Evolutionary conservation across 305 asterid species (phyloP).

Genomic region (Fraxinus sp.): DNA sequence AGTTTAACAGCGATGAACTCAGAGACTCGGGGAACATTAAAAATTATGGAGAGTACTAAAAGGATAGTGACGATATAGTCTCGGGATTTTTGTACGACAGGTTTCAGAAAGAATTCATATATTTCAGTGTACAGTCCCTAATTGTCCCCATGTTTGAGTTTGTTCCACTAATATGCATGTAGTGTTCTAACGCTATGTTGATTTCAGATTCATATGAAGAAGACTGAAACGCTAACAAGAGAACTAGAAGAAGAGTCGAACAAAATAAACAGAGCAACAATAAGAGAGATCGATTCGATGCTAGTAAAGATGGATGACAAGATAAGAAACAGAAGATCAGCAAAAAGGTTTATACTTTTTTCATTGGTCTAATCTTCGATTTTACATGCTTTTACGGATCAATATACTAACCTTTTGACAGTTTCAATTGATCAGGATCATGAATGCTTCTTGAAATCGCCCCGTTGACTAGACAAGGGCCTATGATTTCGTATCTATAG

Average conservation of each 20-base stretch:
- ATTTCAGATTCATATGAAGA: slow-evolving; percentile 60
- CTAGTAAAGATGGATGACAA: slow-evolving; percentile 36
- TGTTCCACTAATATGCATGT: slow-evolving; percentile 1
- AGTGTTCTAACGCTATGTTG: neutral
- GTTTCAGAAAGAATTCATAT: slow-evolving; percentile 82
- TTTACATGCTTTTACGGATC: neutral
- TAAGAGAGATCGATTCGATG: slow-evolving; percentile 31
- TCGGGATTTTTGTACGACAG: slow-evolving; percentile 77
- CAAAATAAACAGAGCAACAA: slow-evolving; percentile 64
- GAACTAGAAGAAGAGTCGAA: slow-evolving; percentile 65
- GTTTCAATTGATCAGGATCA: slow-evolving; percentile 38
- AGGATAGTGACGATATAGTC: slow-evolving; percentile 55
- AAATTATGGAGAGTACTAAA: slow-evolving; percentile 32
- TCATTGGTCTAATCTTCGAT: neutral
- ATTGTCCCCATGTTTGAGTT: neutral
- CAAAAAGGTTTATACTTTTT: slow-evolving; percentile 44
- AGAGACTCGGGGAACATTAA: slow-evolving; percentile 29
- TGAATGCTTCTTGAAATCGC: slow-evolving; percentile 29
- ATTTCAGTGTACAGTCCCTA: slow-evolving; percentile 48
- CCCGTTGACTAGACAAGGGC: slow-evolving; percentile 14
- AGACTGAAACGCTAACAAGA: slow-evolving; percentile 56
- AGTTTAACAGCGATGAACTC: slow-evolving; percentile 22
- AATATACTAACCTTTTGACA: slow-evolving; percentile 8
- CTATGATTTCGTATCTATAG: slow-evolving; percentile 21
- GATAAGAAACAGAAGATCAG: slow-evolving; percentile 36